Evolutionary conservation across 2,329 filamentous ascomycete genomes (phyloP).

Genomic region (Zasmidium angulare): DNA sequence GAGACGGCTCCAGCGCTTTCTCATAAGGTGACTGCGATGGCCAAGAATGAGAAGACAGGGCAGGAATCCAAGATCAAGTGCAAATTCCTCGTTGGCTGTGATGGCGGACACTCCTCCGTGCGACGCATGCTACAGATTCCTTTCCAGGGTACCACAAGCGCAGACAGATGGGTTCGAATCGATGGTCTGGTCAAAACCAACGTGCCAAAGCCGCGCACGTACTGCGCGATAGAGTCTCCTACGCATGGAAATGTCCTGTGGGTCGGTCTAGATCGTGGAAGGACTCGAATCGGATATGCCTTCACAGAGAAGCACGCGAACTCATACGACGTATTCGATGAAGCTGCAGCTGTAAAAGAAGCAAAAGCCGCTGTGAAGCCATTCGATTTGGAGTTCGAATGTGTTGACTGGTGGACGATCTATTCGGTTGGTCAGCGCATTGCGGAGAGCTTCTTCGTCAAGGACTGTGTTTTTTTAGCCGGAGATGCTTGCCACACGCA

Average conservation of each 20-base stretch:
- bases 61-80: slow-evolving; percentile 48
- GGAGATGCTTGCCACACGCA: slow-evolving; percentile 1
- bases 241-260: slow-evolving; percentile 59
- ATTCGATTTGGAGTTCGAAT: slow-evolving; percentile 41
- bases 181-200: slow-evolving; percentile 53
- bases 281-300: slow-evolving; percentile 56
- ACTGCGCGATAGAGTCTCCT: slow-evolving; percentile 54
- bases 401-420: slow-evolving; percentile 32
- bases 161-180: slow-evolving; percentile 57
- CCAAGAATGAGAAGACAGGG: slow-evolving; percentile 41
- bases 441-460: background rate
- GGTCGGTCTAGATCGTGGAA: slow-evolving; percentile 55
- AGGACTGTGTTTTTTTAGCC: background rate
- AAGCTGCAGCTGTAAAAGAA: slow-evolving; percentile 35
- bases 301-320: slow-evolving; percentile 43
- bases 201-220: slow-evolving; percentile 47
- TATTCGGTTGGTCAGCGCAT: slow-evolving; percentile 1
- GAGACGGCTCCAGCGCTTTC: slow-evolving; percentile 26
- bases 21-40: slow-evolving; percentile 29
- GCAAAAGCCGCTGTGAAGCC: slow-evolving; percentile 43
- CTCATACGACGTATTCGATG: slow-evolving; percentile 22
- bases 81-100: slow-evolving; percentile 69
- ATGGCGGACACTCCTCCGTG: slow-evolving; percentile 70
- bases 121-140: slow-evolving; percentile 51
- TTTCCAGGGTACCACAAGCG: slow-evolving; percentile 52